Conservation (phyloP, 73 alveolate genomes). For the Durusdinium trenchii region DNA sequence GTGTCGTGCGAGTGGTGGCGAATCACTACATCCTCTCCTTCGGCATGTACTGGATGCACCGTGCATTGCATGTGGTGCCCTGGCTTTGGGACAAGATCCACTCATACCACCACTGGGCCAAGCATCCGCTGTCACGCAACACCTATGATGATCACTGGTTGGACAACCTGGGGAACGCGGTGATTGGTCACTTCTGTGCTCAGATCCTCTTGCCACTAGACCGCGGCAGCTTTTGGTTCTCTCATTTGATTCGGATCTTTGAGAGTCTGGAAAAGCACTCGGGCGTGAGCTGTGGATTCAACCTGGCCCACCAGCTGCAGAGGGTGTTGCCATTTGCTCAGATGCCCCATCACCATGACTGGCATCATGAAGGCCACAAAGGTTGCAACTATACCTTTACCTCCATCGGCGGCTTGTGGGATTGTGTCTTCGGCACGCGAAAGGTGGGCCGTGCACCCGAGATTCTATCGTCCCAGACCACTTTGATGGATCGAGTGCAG, state of each 20-base stretch:
- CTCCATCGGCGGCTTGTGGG: conserved; percentile 93
- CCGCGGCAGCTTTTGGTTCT: conserved; percentile 82
- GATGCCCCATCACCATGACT: conserved; percentile 95
- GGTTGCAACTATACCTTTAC: conserved; percentile 87
- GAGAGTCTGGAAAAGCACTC: conserved; percentile 93
- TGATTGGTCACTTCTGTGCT: conserved; percentile 78
- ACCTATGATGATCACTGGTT: conserved; percentile 95
- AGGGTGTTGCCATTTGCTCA: conserved; percentile 88
- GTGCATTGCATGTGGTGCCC: conserved; percentile 89
- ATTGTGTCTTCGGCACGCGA: conserved; percentile 83
- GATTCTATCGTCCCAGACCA: conserved; percentile 38
- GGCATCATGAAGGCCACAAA: conserved; percentile 95
- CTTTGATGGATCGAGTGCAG: conserved; percentile 15
- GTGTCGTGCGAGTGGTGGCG: conserved; percentile 58
- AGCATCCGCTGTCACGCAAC: conserved; percentile 92
- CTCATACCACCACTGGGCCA: conserved; percentile 93
- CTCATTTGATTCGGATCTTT: conserved; percentile 88
- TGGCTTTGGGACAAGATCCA: conserved; percentile 90
- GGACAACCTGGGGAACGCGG: conserved; percentile 85
- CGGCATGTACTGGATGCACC: conserved; percentile 95
- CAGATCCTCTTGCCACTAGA: conserved; percentile 90
- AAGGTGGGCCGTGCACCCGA: conserved; percentile 81
- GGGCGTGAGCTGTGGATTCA: conserved; percentile 88
- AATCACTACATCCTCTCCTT: conserved; percentile 84
- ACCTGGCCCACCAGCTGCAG: conserved; percentile 83